Conservation (phyloP, 2,329 filamentous ascomycete species). For the Fusarium veterinarium region DNA sequence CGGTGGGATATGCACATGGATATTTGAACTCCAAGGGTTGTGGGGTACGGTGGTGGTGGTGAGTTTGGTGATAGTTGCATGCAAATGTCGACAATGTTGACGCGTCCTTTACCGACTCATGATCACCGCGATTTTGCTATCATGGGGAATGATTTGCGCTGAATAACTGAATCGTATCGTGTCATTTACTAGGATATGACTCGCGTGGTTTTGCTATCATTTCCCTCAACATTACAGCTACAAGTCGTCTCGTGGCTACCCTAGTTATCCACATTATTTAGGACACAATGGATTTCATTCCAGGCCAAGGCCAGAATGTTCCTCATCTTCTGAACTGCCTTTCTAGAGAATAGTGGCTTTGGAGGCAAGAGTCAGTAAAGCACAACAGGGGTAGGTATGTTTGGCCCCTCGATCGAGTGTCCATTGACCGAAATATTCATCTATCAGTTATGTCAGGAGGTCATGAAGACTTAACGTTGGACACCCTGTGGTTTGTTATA, state of each 20-base stretch:
- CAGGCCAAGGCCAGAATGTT: neutral
- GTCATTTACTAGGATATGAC: neutral
- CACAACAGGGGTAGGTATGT: neutral
- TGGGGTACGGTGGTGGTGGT: neutral
- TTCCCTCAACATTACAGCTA: neutral
- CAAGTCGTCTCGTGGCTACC: neutral
- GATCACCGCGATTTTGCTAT: neutral
- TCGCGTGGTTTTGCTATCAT: neutral
- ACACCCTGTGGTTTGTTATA: too few species aligned
- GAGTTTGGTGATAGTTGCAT: slow-evolving; percentile 13
- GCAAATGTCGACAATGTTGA: slow-evolving; percentile 7
- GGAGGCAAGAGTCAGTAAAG: neutral
- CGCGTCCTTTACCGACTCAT: neutral
- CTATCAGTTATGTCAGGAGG: neutral
- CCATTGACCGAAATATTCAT: neutral
- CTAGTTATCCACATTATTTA: neutral
- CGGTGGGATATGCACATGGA: slow-evolving; percentile 1
- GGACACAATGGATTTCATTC: neutral
- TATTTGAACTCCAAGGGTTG: slow-evolving; percentile 6
- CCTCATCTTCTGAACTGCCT: neutral
- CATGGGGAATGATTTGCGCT: neutral
- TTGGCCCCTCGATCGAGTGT: neutral
- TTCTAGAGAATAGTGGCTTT: neutral
- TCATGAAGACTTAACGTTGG: too few species aligned
- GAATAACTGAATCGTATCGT: neutral